These are phyloP conservation scores for Centella asiatica DNA, from an alignment of 129 eudicot genomes.

Conservation along the genomic window DNA sequence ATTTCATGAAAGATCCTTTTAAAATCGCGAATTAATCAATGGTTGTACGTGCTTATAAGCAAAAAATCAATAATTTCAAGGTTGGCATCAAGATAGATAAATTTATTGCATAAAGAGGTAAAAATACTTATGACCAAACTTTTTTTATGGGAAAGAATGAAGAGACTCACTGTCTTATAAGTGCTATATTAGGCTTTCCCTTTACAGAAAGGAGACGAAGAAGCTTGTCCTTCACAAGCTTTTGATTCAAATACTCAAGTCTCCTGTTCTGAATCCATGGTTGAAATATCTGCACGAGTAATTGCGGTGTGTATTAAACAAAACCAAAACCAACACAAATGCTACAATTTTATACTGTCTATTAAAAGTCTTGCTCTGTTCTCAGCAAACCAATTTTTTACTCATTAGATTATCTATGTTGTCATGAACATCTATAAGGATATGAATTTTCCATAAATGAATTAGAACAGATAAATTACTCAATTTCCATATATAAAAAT, in stretches of 20 bases:
- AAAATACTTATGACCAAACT: no score
- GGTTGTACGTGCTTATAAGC: background rate
- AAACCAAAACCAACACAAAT: background rate
- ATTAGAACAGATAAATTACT: no score
- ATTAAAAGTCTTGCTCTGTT: no score
- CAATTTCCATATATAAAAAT: no score
- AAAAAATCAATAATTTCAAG: background rate
- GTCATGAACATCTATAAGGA: no score
- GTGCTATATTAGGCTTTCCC: slow-evolving; percentile 43
- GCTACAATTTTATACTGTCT: no score
- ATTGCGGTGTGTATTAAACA: background rate
- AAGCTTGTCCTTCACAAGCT: slow-evolving; percentile 50
- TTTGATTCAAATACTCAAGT: slow-evolving; percentile 41
- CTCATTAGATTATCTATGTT: no score
- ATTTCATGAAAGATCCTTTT: slow-evolving; percentile 45
- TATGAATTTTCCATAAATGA: no score
- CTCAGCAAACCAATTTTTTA: no score
- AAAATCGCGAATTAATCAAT: background rate
- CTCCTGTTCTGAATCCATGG: slow-evolving; percentile 61
- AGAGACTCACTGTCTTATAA: slow-evolving; percentile 41
- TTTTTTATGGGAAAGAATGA: background rate
- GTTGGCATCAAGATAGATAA: background rate
- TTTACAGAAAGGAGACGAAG: slow-evolving; percentile 32
- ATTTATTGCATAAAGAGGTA: background rate
- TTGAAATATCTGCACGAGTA: slow-evolving; percentile 43